Base-by-base conservation (phyloP, 1,139 yeast species). In the Lodderomyces parapsilosis region DNA sequence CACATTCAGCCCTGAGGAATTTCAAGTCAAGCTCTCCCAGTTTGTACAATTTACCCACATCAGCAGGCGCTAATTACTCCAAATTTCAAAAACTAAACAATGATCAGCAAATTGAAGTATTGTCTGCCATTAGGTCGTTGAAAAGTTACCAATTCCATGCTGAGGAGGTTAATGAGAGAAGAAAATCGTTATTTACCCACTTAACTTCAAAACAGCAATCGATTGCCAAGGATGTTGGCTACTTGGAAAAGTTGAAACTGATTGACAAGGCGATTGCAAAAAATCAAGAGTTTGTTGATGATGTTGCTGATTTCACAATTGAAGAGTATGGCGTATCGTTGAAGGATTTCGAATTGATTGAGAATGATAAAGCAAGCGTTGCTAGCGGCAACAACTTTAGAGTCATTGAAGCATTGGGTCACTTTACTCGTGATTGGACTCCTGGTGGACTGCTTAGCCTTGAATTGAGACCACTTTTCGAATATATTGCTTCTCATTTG, bases 401-500 rank as follows among this genome's bases (percentile, higher is more conserved):
- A 40, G 88, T 86, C 0, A 74, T 82, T 31, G 96, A 89, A 57
- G 69, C 87, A 4, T 54, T 89, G 39, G 81, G 88, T 38, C 96
- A 88, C 60, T 78, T 76, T 47, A 76, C 81, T 5, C 68, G 96
- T 39, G 96, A 89, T 58, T 89, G 94, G 93, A 63, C 80, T 2
- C 49, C 49, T 0, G 78, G 74, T 0, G 78, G 74, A 10, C 66
- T 49, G 14, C 11, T 42, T 5, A 42, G 45, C 1, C 47, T 49
- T 1, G 90, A 85, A 55, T 60, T 83, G 1, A 48, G 56, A 6
- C 86, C 86, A 0, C 60, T 87, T 40, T 52, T 79, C 37, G 56
- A 66, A 1, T 87, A 80, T 50, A 66, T 87, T 14, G 53, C 43
- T 9, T 38, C 52, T 0, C 67, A 67, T 30, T 52, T 77, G 22